These are phyloP conservation scores for Epichloe baconii DNA, from an alignment of 2,329 filamentous ascomycete species.

Conservation along the genomic window DNA sequence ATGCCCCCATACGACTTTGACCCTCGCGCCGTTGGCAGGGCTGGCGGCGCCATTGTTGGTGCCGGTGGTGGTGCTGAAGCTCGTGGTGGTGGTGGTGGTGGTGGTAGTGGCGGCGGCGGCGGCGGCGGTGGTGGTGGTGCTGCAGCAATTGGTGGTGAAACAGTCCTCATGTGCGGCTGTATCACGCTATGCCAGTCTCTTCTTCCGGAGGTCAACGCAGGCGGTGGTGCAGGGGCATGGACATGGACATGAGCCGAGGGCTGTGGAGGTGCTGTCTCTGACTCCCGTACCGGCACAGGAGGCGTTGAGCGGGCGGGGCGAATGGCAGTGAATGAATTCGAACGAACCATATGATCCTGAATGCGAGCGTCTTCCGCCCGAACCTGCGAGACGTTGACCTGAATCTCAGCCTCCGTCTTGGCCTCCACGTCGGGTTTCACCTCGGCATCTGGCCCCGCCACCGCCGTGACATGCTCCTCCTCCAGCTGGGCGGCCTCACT, in stretches of 20 bases:
- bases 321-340: neutral
- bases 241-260: neutral
- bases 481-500: neutral
- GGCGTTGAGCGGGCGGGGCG: neutral
- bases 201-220: neutral
- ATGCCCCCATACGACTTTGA: neutral
- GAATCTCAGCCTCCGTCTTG: neutral
- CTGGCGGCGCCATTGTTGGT: neutral
- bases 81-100: no score
- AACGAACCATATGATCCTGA: neutral
- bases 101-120: no score
- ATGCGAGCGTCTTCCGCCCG: neutral
- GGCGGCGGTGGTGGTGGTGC: neutral
- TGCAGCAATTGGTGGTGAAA: neutral
- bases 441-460: neutral
- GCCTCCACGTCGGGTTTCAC: neutral
- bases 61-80: neutral
- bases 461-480: neutral
- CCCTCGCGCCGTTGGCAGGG: neutral
- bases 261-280: neutral
- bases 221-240: neutral
- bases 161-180: neutral
- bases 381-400: neutral
- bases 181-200: conserved; percentile 2
- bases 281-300: neutral